Conservation (phyloP, 2,329 filamentous ascomycete genomes). For the Pseudogymnoascus sp. region DNA sequence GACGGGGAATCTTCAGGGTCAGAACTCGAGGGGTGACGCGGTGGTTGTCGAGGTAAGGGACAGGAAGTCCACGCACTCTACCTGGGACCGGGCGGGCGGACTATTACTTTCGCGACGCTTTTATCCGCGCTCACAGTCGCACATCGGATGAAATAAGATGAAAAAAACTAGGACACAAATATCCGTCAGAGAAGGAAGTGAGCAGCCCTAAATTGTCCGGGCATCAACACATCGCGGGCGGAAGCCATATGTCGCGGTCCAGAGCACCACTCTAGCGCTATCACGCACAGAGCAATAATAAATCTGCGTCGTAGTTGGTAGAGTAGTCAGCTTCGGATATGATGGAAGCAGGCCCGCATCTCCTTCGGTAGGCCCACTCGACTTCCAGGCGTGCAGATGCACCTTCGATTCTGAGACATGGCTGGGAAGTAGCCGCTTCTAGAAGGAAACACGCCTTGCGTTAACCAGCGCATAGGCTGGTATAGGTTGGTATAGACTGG, state of each 20-base stretch:
- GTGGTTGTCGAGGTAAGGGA: neutral
- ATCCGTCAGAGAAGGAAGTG: neutral
- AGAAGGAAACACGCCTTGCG: constrained; percentile 2
- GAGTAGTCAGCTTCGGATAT: constrained; percentile 1
- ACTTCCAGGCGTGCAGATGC: neutral
- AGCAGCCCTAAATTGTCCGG: neutral
- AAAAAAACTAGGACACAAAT: neutral
- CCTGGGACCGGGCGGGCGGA: neutral
- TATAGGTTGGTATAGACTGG: too few relatives aligned
- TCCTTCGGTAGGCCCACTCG: constrained; percentile 4
- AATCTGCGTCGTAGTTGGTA: neutral
- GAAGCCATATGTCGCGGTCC: neutral
- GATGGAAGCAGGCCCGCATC: constrained; percentile 6
- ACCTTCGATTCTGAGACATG: neutral
- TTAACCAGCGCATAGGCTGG: neutral
- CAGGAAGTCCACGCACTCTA: neutral
- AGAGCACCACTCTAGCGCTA: neutral
- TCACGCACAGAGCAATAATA: neutral
- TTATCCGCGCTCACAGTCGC: neutral
- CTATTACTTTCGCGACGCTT: neutral
- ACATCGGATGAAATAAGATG: neutral
- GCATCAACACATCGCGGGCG: neutral
- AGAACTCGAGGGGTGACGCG: neutral
- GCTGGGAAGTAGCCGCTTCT: neutral
- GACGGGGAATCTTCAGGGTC: neutral